Evolutionary conservation across 148 eudicot species (phyloP), one percentile per base, ranked within the genome.

Genomic region (Pouteria glomerata): DNA sequence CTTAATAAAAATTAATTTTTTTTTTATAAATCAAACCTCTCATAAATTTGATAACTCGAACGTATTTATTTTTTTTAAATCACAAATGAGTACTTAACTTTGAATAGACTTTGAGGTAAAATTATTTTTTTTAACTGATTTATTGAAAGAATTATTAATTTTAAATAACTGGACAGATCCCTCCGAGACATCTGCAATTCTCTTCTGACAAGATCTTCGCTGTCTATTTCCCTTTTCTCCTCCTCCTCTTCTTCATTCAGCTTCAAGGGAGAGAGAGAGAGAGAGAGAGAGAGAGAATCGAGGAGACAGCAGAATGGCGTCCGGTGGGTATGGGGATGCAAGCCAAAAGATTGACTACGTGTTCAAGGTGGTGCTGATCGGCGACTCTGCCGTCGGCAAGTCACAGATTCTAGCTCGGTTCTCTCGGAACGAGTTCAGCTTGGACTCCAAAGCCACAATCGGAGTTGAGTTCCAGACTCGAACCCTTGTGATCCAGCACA

Each of bases 381-480:
- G 96, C 7, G 96, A 89, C 66, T 89, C 96, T 0, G 91, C 90
- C 2, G 92, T 90, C 10, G 92, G 96, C 0, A 90, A 87, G 77
- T 90, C 96, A 0, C 96, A 90, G 78, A 85, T 90, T 48, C 77
- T 90, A 0, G 88, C 96, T 27, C 75, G 92, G 1, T 87, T 90
- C 60, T 88, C 96, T 0, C 75, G 96, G 18, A 85, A 90, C 57
- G 92, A 90, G 80, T 90, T 90, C 80, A 85, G 96, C 10, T 78
- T 90, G 73, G 96, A 89, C 68, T 90, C 96, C 29, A 90, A 90
- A 69, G 89, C 96, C 6, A 90, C 96, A n/a, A n/a, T n/a, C n/a
- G n/a, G n/a, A n/a, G n/a, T n/a, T n/a, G n/a, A n/a, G n/a, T n/a
- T n/a, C n/a, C 95, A 89, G 79, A 89, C 95, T 27, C 82, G 95